Evolutionary conservation across 208 protist species (phyloP).

Genomic region (Balamuthia mandrillaris): DNA sequence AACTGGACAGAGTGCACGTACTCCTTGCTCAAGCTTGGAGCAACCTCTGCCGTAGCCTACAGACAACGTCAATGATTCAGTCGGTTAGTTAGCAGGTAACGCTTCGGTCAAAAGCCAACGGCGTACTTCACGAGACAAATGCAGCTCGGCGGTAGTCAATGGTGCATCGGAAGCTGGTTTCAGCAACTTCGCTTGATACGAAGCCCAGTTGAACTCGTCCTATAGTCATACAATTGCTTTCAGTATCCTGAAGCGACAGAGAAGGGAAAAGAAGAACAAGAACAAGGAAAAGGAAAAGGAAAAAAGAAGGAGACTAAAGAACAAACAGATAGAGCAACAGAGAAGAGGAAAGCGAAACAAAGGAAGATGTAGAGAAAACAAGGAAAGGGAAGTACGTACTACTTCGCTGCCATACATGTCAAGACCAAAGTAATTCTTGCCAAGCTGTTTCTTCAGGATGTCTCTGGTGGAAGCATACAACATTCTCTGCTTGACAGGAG

Average conservation of each 20-base stretch:
- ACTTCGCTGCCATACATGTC: background rate
- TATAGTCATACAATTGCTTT: too few relatives aligned
- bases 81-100: background rate
- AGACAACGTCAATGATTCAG: background rate
- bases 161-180: background rate
- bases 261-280: too few relatives aligned
- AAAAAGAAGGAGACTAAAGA: too few relatives aligned
- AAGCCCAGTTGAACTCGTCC: too few relatives aligned
- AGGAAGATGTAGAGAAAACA: too few relatives aligned
- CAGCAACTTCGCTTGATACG: too few relatives aligned
- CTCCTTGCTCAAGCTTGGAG: background rate
- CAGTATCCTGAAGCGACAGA: too few relatives aligned
- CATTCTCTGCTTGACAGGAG: conserved; percentile 6
- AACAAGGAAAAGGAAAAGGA: too few relatives aligned
- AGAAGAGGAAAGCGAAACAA: too few relatives aligned
- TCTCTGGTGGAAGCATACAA: background rate
- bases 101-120: background rate
- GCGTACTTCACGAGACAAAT: background rate
- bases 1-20: conserved; percentile 12
- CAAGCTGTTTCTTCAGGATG: background rate
- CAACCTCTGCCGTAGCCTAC: background rate
- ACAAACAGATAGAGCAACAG: too few relatives aligned
- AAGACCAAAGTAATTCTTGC: conserved; percentile 3
- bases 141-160: background rate
- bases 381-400: background rate